These are phyloP conservation scores for Cordyceps cateniannulata DNA, from an alignment of 2,329 filamentous ascomycete genomes.

Conservation along the genomic window DNA sequence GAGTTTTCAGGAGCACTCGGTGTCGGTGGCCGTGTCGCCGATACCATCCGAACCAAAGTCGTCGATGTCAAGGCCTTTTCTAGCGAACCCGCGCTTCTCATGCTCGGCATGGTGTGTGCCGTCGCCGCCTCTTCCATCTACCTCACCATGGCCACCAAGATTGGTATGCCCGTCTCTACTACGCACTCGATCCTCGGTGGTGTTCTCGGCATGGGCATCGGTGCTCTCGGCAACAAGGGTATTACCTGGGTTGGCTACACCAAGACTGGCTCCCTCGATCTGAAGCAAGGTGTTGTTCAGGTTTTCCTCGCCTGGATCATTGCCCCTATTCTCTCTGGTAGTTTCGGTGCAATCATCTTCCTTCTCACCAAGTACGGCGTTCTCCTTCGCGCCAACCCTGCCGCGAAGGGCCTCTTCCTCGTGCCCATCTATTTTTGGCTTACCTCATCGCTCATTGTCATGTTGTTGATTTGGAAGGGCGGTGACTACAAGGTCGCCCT, in stretches of 20 bases:
- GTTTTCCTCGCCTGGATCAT: slow-evolving; percentile 57
- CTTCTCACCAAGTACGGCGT: slow-evolving; percentile 50
- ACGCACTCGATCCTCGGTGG: slow-evolving; percentile 56
- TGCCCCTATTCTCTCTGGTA: slow-evolving; percentile 48
- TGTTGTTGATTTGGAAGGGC: slow-evolving; percentile 56
- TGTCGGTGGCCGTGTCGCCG: slow-evolving; percentile 54
- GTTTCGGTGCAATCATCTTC: slow-evolving; percentile 50
- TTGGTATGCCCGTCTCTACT: slow-evolving; percentile 54
- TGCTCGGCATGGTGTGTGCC: slow-evolving; percentile 54
- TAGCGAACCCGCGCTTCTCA: slow-evolving; percentile 43
- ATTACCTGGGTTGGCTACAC: slow-evolving; percentile 47
- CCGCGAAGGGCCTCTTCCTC: slow-evolving; percentile 43
- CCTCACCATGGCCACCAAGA: slow-evolving; percentile 48
- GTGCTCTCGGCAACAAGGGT: slow-evolving; percentile 42
- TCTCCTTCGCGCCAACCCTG: slow-evolving; percentile 46
- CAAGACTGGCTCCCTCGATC: slow-evolving; percentile 27
- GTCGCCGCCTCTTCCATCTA: slow-evolving; percentile 46
- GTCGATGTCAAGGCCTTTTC: slow-evolving; percentile 43
- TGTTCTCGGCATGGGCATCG: slow-evolving; percentile 54
- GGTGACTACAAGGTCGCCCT: slow-evolving; percentile 40
- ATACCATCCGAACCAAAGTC: slow-evolving; percentile 56
- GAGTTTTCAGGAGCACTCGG: slow-evolving; percentile 56
- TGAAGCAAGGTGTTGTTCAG: slow-evolving; percentile 47
- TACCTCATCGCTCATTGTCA: slow-evolving; percentile 46
- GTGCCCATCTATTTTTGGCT: slow-evolving; percentile 53